These are phyloP conservation scores for Carex parvula DNA, from an alignment of 176 grass and related monocot species.

Conservation along the genomic window DNA sequence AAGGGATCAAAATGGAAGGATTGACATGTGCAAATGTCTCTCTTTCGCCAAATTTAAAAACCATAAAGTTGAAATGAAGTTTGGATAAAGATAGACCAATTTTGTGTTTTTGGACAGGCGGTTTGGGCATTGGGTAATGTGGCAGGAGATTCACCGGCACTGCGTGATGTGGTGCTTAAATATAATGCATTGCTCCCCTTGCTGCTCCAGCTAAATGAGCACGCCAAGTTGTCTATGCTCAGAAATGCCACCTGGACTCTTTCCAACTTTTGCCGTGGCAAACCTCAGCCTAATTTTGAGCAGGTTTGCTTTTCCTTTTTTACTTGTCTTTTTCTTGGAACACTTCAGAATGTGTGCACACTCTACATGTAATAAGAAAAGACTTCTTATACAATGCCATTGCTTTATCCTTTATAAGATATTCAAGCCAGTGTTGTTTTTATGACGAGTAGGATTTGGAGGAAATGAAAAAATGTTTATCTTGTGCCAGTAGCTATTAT, in stretches of 20 bases:
- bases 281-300: conserved; percentile 80
- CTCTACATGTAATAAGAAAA: not conserved
- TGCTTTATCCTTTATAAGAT: not conserved
- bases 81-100: not conserved
- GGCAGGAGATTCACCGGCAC: conserved; percentile 86
- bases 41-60: not conserved
- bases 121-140: conserved; percentile 98
- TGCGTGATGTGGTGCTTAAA: conserved; percentile 77
- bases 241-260: conserved; percentile 97
- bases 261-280: conserved; percentile 90
- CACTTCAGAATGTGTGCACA: not conserved
- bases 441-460: not conserved
- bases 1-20: not conserved
- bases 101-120: conserved; percentile 42
- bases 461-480: not conserved
- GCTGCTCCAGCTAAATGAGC: conserved; percentile 80
- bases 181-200: conserved; percentile 58
- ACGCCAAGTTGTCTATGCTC: conserved; percentile 88
- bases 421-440: not conserved
- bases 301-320: conserved; percentile 45
- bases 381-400: not conserved
- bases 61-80: not conserved
- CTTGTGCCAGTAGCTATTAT: not conserved
- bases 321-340: not conserved
- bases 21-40: not conserved